Conservation (phyloP, 441 rosid species). For the Codiaeum variegatum region DNA sequence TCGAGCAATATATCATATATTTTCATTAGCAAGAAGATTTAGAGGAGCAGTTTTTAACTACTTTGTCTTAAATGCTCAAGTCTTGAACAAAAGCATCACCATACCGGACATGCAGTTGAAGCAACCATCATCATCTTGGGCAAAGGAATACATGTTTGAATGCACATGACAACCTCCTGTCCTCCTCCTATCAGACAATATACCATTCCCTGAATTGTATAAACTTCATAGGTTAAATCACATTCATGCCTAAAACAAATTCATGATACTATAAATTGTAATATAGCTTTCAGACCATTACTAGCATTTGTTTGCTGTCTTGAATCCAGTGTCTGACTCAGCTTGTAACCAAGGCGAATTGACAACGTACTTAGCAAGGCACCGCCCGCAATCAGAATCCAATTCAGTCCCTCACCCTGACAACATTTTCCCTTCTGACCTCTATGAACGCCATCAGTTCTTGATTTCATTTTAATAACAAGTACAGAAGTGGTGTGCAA, state of each 20-base stretch:
- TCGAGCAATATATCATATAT: neutral
- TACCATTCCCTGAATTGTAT: conserved; percentile 48
- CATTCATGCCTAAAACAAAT: conserved; percentile 2
- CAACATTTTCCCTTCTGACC: conserved; percentile 41
- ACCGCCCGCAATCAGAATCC: conserved; percentile 92
- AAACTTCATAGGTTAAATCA: conserved; percentile 18
- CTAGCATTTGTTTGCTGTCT: conserved; percentile 50
- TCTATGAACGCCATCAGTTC: conserved; percentile 41
- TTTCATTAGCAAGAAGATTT: neutral
- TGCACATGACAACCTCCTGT: conserved; percentile 45
- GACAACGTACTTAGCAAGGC: conserved; percentile 90
- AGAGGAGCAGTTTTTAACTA: neutral
- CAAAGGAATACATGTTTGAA: conserved; percentile 49
- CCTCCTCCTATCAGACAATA: conserved; percentile 45
- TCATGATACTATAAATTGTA: conserved; percentile 1
- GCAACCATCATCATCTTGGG: conserved; percentile 54
- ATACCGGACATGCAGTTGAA: conserved; percentile 68
- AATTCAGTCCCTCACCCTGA: conserved; percentile 63
- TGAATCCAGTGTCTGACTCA: conserved; percentile 60
- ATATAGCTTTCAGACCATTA: conserved; percentile 38
- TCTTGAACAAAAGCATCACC: conserved; percentile 17
- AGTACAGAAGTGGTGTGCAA: conserved; percentile 23
- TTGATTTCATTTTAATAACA: conserved; percentile 56
- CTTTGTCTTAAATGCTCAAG: neutral
- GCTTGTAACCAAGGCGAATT: conserved; percentile 80